Evolutionary conservation across 768 basidiomycete species (phyloP).

Genomic region (Tubosaeta brunneosetosa): DNA sequence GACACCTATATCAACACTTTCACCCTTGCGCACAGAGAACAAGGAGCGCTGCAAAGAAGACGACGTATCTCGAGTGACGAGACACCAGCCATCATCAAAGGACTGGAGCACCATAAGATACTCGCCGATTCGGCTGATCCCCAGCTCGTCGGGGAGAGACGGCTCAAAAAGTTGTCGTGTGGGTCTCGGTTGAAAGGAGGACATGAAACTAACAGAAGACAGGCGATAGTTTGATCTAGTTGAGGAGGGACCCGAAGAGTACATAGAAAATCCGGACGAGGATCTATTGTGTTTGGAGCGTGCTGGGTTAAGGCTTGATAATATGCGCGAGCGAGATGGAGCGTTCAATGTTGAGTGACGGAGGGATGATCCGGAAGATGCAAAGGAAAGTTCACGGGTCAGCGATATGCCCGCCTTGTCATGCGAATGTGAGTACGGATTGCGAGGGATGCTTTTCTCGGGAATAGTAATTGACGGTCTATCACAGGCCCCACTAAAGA

Average conservation of each 20-base stretch:
- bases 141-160: constrained; percentile 70
- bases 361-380: constrained; percentile 34
- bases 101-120: constrained; percentile 56
- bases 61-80: constrained; percentile 53
- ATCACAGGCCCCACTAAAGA: constrained; percentile 43
- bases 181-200: constrained; percentile 41
- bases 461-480: constrained; percentile 51
- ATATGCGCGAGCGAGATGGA: constrained; percentile 12
- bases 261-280: constrained; percentile 33
- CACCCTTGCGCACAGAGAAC: constrained; percentile 18
- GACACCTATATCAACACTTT: constrained; percentile 60
- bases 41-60: constrained; percentile 35
- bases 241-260: constrained; percentile 29
- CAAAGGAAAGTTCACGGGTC: constrained; percentile 39
- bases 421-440: constrained; percentile 37
- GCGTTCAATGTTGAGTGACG: constrained; percentile 1
- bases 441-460: constrained; percentile 39
- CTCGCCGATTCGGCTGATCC: constrained; percentile 51
- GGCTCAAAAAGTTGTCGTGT: constrained; percentile 65
- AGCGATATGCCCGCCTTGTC: constrained; percentile 38
- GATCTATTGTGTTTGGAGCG: constrained; percentile 29
- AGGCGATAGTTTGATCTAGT: constrained; percentile 8
- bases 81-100: constrained; percentile 79
- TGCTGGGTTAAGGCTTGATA: constrained; percentile 19
- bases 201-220: constrained; percentile 13